These are phyloP conservation scores for Sisymbrium irio DNA, from an alignment of 345 rosid species.

Conservation along the genomic window DNA sequence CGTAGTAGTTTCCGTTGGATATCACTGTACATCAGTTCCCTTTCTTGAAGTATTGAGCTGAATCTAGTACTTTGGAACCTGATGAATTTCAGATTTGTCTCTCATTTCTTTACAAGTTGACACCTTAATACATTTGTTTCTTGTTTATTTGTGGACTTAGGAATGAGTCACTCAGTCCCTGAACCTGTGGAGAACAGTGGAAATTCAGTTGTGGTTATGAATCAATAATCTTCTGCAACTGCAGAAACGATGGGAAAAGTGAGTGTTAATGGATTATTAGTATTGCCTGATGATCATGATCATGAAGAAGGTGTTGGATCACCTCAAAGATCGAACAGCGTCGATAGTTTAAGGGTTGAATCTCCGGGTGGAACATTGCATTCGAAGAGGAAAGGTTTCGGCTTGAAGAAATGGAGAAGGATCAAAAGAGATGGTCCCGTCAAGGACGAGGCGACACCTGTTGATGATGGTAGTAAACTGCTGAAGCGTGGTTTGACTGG, in stretches of 20 bases:
- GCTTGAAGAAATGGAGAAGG: slow-evolving; percentile 94
- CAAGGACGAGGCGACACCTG: slow-evolving; percentile 44
- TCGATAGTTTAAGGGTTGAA: slow-evolving; percentile 11
- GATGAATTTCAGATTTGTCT: slow-evolving; percentile 6
- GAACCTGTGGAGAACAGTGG: slow-evolving; percentile 50
- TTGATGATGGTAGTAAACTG: slow-evolving; percentile 47
- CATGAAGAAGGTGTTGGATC: slow-evolving; percentile 23
- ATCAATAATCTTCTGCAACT: slow-evolving; percentile 13
- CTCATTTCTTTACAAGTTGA: slow-evolving; percentile 28
- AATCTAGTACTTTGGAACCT: slow-evolving; percentile 1
- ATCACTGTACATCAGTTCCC: not conserved
- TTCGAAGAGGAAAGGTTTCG: slow-evolving; percentile 55
- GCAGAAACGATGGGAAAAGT: slow-evolving; percentile 11
- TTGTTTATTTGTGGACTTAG: slow-evolving; percentile 43
- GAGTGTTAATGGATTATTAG: slow-evolving; percentile 13
- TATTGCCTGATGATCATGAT: slow-evolving; percentile 18
- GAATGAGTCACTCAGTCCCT: slow-evolving; percentile 39
- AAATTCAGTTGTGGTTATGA: slow-evolving; percentile 14
- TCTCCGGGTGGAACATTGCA: slow-evolving; percentile 41
- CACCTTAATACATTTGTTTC: slow-evolving; percentile 34
- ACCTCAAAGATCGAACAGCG: slow-evolving; percentile 18
- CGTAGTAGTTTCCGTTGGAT: not conserved
- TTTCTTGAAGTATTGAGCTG: slow-evolving; percentile 5
- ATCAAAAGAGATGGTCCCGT: slow-evolving; percentile 58
- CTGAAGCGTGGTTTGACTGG: slow-evolving; percentile 67